Conservation (phyloP, 306 rosid genomes). For the Begonia fuchsioides region DNA sequence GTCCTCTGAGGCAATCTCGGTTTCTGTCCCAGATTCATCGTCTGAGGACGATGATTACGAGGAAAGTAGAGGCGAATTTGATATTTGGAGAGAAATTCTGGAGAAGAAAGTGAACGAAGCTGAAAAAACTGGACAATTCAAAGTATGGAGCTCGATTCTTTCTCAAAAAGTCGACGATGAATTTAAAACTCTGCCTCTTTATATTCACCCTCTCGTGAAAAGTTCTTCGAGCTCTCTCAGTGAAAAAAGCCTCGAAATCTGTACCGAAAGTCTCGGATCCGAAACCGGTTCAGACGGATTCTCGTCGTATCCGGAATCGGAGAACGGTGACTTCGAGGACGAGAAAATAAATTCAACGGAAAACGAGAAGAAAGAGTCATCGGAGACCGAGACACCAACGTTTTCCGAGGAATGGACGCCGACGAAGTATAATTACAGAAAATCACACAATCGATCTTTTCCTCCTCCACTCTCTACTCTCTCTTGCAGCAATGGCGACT, state of each 20-base stretch:
- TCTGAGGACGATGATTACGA: too few relatives aligned
- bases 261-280: too few relatives aligned
- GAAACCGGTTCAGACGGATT: constrained; percentile 72
- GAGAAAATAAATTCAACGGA: background rate
- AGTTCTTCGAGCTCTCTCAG: constrained; percentile 38
- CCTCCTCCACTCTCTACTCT: too few relatives aligned
- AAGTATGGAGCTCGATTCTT: constrained; percentile 45
- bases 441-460: background rate
- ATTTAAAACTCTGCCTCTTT: constrained; percentile 31
- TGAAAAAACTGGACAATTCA: constrained; percentile 19
- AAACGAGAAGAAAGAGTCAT: constrained; percentile 4
- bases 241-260: too few relatives aligned
- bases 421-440: constrained; percentile 10
- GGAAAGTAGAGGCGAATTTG: too few relatives aligned
- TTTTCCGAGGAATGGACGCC: constrained; percentile 15
- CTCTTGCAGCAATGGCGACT: too few relatives aligned
- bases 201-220: constrained; percentile 70
- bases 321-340: constrained; percentile 14
- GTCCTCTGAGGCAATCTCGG: constrained; percentile 30
- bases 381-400: constrained; percentile 1
- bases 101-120: constrained; percentile 13
- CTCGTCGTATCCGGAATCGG: constrained; percentile 34
- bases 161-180: too few relatives aligned
- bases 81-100: constrained; percentile 37
- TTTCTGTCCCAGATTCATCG: too few relatives aligned